Evolutionary conservation across 2,329 filamentous ascomycete species (phyloP).

Genomic region (Stachybotrys chartarum): DNA sequence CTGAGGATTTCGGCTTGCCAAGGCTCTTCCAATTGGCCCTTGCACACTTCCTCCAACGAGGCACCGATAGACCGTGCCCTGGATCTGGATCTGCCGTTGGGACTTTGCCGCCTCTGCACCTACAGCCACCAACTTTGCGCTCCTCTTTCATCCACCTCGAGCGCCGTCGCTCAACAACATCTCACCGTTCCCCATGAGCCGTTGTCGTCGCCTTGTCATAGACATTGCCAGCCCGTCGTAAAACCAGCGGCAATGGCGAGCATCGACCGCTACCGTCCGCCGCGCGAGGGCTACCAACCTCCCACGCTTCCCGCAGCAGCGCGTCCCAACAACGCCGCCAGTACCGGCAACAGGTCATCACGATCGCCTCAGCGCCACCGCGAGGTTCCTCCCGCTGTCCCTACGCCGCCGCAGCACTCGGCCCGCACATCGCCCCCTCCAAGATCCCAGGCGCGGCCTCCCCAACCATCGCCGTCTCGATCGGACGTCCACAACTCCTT

Average conservation of each 20-base stretch:
- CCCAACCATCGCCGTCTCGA: conserved; percentile 34
- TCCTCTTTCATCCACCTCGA: conserved; percentile 2
- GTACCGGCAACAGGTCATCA: conserved; percentile 35
- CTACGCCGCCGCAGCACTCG: conserved; percentile 51
- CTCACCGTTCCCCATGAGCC: conserved; percentile 15
- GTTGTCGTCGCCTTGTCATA: conserved; percentile 6
- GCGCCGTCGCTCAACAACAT: neutral
- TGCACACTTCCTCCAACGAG: neutral
- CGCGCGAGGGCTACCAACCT: conserved; percentile 50
- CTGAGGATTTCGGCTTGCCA: neutral
- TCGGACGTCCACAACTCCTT: conserved; percentile 29
- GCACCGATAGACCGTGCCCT: neutral
- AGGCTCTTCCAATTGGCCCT: neutral
- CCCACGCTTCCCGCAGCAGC: conserved; percentile 34
- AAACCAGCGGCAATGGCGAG: conserved; percentile 41
- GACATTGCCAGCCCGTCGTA: conserved; percentile 15
- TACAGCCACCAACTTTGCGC: conserved; percentile 2
- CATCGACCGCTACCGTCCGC: conserved; percentile 51
- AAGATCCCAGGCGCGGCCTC: conserved; percentile 34
- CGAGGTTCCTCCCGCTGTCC: conserved; percentile 53
- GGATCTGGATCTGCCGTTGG: neutral
- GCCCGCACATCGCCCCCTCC: conserved; percentile 51
- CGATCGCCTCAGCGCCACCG: conserved; percentile 44
- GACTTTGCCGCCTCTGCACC: neutral
- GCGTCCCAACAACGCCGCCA: conserved; percentile 8